Base-by-base conservation (phyloP, 176 grass and related monocot species). In the Aegilops longissima region DNA sequence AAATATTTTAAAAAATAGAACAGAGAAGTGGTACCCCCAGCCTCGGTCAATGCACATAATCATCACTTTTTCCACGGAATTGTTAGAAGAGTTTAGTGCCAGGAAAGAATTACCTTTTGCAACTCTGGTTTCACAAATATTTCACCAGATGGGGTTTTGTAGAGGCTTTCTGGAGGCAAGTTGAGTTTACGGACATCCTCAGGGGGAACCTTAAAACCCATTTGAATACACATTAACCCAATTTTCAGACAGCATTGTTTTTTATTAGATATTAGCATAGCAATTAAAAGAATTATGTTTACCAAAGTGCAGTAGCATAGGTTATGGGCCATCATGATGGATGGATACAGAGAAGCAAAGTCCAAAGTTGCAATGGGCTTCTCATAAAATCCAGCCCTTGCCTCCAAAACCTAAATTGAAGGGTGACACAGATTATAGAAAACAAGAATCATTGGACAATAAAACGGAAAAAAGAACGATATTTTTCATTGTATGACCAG, bases 291-390 rank as follows among this genome's bases (percentile, higher is more conserved):
- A 59, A 82, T 30, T 47, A 23, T 76, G 73, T 72, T 93, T 98
- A 98, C 96, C 92, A 98, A 93, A 81, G 93, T 98, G 88, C 96
- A 98, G 73, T 98, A 98, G 80, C 96, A 98, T 67, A 98, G 80
- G 88, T 98, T 98, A 90, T 98, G 95, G 66, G 96, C 96, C 96
- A 98, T 98, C 96, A 98, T 98, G 81, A 98, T 96, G 76, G 96
- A 98, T 83, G 96, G 96, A 88, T 98, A 98, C 80, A 98, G 84
- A 73, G 96, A 98, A 94, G 96, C 96, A 87, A 98, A 98, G 86
- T 98, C 96, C 88, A 98, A 92, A 87, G 96, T 98, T 77, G 96
- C 93, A 47, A 98, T 98, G 23, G 96, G 96, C 61, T 94, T 98
- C 72, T 98, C 96, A 91, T 96, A 98, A 91, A 87, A 98, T 88